Evolutionary conservation across 768 basidiomycete species (phyloP).

Genomic region (Amanita pallidorosea): DNA sequence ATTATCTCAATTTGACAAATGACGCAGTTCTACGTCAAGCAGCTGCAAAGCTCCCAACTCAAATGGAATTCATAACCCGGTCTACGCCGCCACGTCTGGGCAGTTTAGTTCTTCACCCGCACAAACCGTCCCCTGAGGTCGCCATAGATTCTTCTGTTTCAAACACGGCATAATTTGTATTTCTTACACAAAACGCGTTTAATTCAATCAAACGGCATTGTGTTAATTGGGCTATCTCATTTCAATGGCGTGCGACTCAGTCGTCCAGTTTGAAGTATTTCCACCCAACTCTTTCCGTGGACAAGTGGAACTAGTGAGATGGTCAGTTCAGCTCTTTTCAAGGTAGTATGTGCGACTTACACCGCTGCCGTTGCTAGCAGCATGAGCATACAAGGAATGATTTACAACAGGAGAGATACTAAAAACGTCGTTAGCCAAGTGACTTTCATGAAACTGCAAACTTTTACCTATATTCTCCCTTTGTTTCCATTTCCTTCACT

Average conservation of each 20-base stretch:
- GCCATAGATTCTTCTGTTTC: neutral
- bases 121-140: conserved; percentile 15
- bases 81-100: conserved; percentile 66
- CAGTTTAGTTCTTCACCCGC: conserved; percentile 44
- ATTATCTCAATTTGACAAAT: neutral
- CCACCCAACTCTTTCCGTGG: neutral
- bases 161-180: neutral
- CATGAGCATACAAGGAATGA: neutral
- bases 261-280: neutral
- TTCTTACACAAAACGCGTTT: neutral
- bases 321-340: neutral
- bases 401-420: neutral
- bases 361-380: neutral
- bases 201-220: neutral
- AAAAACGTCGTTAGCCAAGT: neutral
- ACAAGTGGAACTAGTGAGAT: neutral
- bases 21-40: conserved; percentile 73
- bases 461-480: neutral
- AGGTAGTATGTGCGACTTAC: neutral
- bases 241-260: neutral
- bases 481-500: neutral
- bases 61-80: conserved; percentile 76
- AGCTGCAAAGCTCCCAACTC: conserved; percentile 77
- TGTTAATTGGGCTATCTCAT: neutral
- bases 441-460: no score